Evolutionary conservation across 768 basidiomycete species (phyloP).

Genomic region (Cystobasidium tubakii): DNA sequence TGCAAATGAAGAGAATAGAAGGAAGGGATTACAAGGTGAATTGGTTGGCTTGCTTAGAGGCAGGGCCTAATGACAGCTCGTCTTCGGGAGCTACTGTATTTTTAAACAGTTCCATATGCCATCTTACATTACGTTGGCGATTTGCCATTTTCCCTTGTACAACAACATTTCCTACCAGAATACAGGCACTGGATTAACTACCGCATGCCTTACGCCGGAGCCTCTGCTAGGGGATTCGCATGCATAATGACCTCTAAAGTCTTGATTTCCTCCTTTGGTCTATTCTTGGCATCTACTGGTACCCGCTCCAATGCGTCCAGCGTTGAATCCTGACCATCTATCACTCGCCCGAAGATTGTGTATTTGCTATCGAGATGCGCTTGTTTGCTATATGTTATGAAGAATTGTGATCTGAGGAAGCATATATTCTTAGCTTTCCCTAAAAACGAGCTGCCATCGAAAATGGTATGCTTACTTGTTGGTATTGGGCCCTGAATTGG

Average conservation of each 20-base stretch:
- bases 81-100: no score
- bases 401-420: constrained; percentile 55
- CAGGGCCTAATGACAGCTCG: neutral
- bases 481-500: constrained; percentile 86
- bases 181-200: no score
- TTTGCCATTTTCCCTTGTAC: neutral
- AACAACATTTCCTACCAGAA: no score
- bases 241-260: constrained; percentile 61
- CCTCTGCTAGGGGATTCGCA: constrained; percentile 80
- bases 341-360: constrained; percentile 56
- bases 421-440: no score
- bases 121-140: no score
- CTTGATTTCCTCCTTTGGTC: constrained; percentile 75
- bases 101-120: no score
- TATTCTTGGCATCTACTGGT: constrained; percentile 83
- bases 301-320: constrained; percentile 88
- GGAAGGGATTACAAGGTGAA: constrained; percentile 83
- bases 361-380: constrained; percentile 80
- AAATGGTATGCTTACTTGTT: constrained; percentile 79
- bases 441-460: no score
- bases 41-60: constrained; percentile 50
- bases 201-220: neutral
- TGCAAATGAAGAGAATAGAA: constrained; percentile 69
- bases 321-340: constrained; percentile 90
- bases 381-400: constrained; percentile 67